These are phyloP conservation scores for Aquanectria penicillioides DNA, from an alignment of 2,329 filamentous ascomycete species.

Conservation along the genomic window DNA sequence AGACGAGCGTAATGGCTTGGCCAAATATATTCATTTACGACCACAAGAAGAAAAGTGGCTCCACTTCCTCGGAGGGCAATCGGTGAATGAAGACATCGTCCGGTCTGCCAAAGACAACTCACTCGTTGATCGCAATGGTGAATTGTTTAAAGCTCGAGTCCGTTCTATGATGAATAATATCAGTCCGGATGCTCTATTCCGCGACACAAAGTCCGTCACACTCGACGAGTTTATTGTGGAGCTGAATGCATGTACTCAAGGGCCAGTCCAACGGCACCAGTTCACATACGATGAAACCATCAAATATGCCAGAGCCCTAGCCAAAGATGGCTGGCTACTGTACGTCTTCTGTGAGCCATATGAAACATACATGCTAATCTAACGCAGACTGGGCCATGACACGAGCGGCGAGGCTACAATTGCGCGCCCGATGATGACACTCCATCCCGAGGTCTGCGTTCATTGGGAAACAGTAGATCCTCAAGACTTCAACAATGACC, in stretches of 20 bases:
- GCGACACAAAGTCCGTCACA: slow-evolving; percentile 22
- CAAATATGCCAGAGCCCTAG: slow-evolving; percentile 13
- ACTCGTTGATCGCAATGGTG: neutral
- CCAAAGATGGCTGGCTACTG: slow-evolving; percentile 21
- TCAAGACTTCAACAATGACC: neutral
- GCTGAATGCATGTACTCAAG: slow-evolving; percentile 36
- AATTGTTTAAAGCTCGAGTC: slow-evolving; percentile 36
- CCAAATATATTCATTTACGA: slow-evolving; percentile 26
- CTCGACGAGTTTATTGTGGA: slow-evolving; percentile 34
- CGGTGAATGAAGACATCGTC: slow-evolving; percentile 17
- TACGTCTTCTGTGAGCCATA: slow-evolving; percentile 2
- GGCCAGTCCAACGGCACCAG: slow-evolving; percentile 32
- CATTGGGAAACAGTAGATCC: slow-evolving; percentile 16
- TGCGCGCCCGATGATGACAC: neutral
- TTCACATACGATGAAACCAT: slow-evolving; percentile 36
- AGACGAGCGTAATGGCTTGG: slow-evolving; percentile 16
- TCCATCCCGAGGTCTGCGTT: slow-evolving; percentile 37
- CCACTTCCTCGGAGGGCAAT: slow-evolving; percentile 30
- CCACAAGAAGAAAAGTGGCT: slow-evolving; percentile 38
- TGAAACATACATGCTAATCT: slow-evolving; percentile 16
- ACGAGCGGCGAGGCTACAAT: neutral
- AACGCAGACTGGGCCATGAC: slow-evolving; percentile 1
- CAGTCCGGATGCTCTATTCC: slow-evolving; percentile 27
- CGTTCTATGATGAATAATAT: slow-evolving; percentile 36
- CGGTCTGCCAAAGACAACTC: neutral